Percentiles rank a stretch among this genome's conserved stretches.
Evolutionary conservation across 192 early-diverging fungal genomes (phyloP).

Genomic region (Phycomyces blakesleeanus): DNA sequence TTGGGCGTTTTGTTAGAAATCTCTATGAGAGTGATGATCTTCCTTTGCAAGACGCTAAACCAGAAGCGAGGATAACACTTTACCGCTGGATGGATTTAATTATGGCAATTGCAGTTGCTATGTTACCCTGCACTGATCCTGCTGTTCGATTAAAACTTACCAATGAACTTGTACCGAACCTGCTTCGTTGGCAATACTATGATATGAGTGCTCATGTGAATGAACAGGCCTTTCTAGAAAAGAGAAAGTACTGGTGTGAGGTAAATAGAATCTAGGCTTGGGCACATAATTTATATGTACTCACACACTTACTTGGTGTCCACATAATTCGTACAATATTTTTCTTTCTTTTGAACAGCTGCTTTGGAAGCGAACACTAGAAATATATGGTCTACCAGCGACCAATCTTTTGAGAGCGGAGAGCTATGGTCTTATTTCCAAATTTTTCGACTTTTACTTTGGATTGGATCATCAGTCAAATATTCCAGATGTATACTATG

Average conservation of each 20-base stretch:
- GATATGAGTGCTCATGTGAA: neutral
- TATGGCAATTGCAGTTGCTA: constrained; percentile 12
- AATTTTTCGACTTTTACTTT: constrained; percentile 32
- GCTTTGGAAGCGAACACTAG: constrained; percentile 32
- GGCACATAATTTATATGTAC: neutral
- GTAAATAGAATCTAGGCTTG: neutral
- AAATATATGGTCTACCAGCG: constrained; percentile 31
- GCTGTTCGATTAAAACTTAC: constrained; percentile 24
- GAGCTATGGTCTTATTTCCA: constrained; percentile 30
- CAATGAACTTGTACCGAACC: constrained; percentile 23
- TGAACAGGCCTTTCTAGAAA: constrained; percentile 5
- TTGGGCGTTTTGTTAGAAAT: constrained; percentile 18
- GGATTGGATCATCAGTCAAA: constrained; percentile 12
- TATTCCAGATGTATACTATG: neutral
- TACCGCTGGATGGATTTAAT: constrained; percentile 24
- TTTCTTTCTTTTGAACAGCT: constrained; percentile 11
- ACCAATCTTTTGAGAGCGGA: constrained; percentile 34
- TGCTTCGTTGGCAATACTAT: constrained; percentile 24
- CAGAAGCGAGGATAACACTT: neutral
- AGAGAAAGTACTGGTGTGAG: constrained; percentile 18
- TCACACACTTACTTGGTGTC: neutral
- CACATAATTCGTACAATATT: neutral
- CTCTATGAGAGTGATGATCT: constrained; percentile 6
- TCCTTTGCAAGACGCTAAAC: neutral
- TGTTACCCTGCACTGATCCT: constrained; percentile 31